phyloP scores from a whole-genome alignment of 345 rosid species.

The Moricandia arvensis region DNA sequence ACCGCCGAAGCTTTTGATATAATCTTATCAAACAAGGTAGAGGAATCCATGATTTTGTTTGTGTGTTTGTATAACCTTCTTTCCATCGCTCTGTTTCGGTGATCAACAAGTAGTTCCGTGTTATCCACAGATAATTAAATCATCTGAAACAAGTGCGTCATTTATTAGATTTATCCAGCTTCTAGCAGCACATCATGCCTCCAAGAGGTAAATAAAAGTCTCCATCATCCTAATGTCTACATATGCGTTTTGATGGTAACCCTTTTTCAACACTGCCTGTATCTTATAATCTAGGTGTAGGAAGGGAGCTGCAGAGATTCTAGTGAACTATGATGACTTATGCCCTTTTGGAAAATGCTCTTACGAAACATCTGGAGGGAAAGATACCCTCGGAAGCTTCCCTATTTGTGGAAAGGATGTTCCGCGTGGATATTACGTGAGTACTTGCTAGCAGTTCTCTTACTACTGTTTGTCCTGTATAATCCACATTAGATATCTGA shows the following conservation, averaged over 20 bases:
- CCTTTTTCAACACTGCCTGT: background rate
- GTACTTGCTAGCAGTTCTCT: slow-evolving; percentile 9
- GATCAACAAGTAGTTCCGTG: slow-evolving; percentile 5
- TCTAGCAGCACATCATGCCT: slow-evolving; percentile 87
- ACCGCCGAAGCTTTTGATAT: slow-evolving; percentile 76
- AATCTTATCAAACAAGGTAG: slow-evolving; percentile 69
- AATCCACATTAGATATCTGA: background rate
- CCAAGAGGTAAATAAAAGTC: slow-evolving; percentile 58
- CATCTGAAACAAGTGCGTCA: slow-evolving; percentile 70
- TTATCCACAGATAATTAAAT: slow-evolving; percentile 68
- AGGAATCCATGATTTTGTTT: slow-evolving; percentile 3
- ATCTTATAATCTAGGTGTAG: slow-evolving; percentile 68
- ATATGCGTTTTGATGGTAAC: slow-evolving; percentile 20
- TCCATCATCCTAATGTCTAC: slow-evolving; percentile 8
- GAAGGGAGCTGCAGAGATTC: slow-evolving; percentile 85
- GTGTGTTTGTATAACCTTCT: slow-evolving; percentile 6
- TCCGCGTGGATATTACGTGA: slow-evolving; percentile 97
- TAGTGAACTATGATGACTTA: slow-evolving; percentile 81
- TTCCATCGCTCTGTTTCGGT: background rate
- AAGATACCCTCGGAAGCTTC: slow-evolving; percentile 46
- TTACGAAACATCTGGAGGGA: slow-evolving; percentile 44
- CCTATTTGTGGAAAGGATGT: slow-evolving; percentile 93
- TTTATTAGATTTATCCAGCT: slow-evolving; percentile 84
- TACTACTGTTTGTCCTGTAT: slow-evolving; percentile 1
- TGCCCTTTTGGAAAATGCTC: slow-evolving; percentile 54